These are phyloP conservation scores for Pleurotus ostreatus DNA, from an alignment of 768 basidiomycete genomes.

Conservation along the genomic window DNA sequence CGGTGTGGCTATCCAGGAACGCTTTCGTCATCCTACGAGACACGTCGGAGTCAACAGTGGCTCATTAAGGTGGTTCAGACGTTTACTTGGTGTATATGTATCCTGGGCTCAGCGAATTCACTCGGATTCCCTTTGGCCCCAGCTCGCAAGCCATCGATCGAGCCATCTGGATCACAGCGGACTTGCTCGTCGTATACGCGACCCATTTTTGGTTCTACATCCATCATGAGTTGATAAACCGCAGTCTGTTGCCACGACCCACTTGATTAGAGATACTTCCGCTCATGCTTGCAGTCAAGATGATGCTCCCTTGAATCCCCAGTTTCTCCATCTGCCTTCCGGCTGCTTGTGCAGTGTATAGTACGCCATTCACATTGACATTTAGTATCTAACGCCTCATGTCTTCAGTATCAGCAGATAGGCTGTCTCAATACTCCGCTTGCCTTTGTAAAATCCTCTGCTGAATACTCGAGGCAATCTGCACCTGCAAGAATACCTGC, in stretches of 20 bases:
- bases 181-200: conserved; percentile 71
- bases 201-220: conserved; percentile 61
- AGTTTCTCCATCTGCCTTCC: conserved; percentile 53
- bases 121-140: conserved; percentile 59
- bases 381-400: conserved; percentile 41
- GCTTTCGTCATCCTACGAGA: conserved; percentile 53
- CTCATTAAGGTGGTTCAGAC: neutral
- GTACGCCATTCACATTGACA: conserved; percentile 56
- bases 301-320: conserved; percentile 47
- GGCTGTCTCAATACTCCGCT: conserved; percentile 3
- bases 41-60: neutral
- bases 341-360: conserved; percentile 60
- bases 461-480: conserved; percentile 55
- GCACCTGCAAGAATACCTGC: conserved; percentile 54
- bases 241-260: conserved; percentile 10
- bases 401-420: neutral
- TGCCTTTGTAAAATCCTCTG: conserved; percentile 52
- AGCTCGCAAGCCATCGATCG: conserved; percentile 78
- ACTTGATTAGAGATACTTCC: conserved; percentile 65
- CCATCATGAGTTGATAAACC: neutral
- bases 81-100: conserved; percentile 62
- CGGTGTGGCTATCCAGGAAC: conserved; percentile 51
- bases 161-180: conserved; percentile 76
- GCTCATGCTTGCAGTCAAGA: conserved; percentile 58
- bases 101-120: conserved; percentile 71